Evolutionary conservation across 176 grass and related monocot species (phyloP), one percentile per base, ranked within the genome.

Genomic region (Sorghum bicolor): DNA sequence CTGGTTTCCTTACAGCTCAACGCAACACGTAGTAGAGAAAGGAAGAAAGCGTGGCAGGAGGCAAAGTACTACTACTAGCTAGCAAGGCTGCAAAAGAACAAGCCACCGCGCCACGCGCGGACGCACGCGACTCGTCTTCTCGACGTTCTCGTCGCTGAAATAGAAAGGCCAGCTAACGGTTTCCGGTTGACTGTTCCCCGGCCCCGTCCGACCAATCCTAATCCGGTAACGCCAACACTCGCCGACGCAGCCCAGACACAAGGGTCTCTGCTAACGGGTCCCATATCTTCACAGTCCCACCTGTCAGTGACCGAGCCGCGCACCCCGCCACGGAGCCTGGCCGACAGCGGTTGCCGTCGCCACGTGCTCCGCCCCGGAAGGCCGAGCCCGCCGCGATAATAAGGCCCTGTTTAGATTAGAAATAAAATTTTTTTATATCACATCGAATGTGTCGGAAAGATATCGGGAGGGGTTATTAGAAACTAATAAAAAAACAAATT

Each of bases 301-400:
- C 0, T 15, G 62, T 16, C 73, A 57, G 62, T 0, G 0, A 7
- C 1, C 0, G 9, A 4, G 0, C 8, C 15, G 1, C 19, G 2
- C 2, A 2, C 2, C 11, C 1, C 11, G 37, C 16, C 80, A 12
- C 1, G 5, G 48, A 26, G 6, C 17, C 36, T 30, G 0, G 1
- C 32, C 58, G 81, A 74, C 81, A 84, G 25, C 22, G 8, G 17
- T 53, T 2, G 66, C 58, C 34, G 19, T 78, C 67, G 86, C 33
- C 74, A 57, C 86, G 74, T 83, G 74, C 25, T 5, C 43, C 20
- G 44, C 20, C 3, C 3, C 32, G 31, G 16, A 31, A 31, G 10
- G 41, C 57, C 74, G 5, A 15, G 22, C 37, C 34, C 4, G 5
- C 13, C 8, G n/a, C 1, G 5, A 6, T 11, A 80, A 84, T 80